Evolutionary conservation across 208 protist species (phyloP), one percentile per base, ranked within the genome.

Genomic region (Wallacemonas sp.): DNA sequence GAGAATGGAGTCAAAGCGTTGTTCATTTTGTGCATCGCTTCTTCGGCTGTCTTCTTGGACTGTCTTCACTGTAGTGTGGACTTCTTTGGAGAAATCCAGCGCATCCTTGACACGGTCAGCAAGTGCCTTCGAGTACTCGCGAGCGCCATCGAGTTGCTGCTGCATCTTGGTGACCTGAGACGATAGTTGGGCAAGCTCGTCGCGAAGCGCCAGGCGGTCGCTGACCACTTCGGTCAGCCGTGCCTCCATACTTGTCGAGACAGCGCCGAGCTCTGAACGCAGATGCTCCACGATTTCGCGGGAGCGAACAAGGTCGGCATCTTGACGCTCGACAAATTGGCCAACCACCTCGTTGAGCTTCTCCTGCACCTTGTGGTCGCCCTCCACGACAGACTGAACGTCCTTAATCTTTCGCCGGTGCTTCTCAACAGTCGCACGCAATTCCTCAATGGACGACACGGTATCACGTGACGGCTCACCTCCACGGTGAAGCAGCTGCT

Each of bases 331-430:
- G 7, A 46, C 14, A 12, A 59, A 49, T 33, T 45, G 28, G 31
- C 39, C 33, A 48, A 61, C 48, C 3, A 49, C n/a, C n/a, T 20
- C 4, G 45, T 70, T 61, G 2, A 70, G 38, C 14, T 55, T 67
- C 18, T 28, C 33, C 29, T 68, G 33, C 14, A 59, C 32, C n/a
- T 41, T 59, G 32, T 59, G 52, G 20, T 59, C 52, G 20, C 31
- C 25, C n/a, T 59, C 52, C 5, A 59, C n/a, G 25, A 26, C 52
- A 16, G 52, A 25, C 39, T 59, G 52, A 22, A 59, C 20, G 22
- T 59, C 52, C 20, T 59, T 59, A 14, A 59, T 36, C 26, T 59
- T 59, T 10, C 52, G 52, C 20, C 52, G 7, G 4, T 59, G 52
- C 29, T 59, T 59, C 10, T 42, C 32, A 39, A 59, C 31, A 23